A percentile compares a stretch with the other conserved stretches of the same genome.
Evolutionary conservation across 225 moss, liverwort and hornwort genomes (phyloP).

Genomic region (Lunularia cruciata): DNA sequence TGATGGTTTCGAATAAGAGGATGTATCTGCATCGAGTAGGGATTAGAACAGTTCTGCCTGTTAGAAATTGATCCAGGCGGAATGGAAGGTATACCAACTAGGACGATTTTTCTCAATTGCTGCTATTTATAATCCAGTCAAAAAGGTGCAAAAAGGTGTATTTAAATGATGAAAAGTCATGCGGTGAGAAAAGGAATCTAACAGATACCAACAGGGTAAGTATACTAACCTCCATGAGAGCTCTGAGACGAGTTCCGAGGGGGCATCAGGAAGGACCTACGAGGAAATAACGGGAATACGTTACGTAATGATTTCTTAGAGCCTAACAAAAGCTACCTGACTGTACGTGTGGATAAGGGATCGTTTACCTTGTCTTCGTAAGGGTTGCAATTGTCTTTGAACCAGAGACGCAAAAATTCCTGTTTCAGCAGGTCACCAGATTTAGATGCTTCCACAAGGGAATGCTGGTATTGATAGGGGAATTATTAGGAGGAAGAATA

Average conservation of each 20-base stretch:
- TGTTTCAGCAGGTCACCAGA: too few species aligned
- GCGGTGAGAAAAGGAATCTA: too few species aligned
- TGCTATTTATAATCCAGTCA: too few species aligned
- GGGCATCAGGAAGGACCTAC: constrained; percentile 47
- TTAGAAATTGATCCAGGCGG: too few species aligned
- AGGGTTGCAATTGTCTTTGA: constrained; percentile 42
- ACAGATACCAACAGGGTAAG: not conserved
- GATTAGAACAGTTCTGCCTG: too few species aligned
- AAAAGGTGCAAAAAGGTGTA: too few species aligned
- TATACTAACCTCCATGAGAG: constrained; percentile 46
- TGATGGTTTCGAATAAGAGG: constrained; percentile 49
- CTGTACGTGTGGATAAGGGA: not conserved
- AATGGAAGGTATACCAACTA: too few species aligned
- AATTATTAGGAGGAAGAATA: too few species aligned
- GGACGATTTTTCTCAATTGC: too few species aligned
- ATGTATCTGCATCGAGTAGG: constrained; percentile 32
- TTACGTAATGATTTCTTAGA: not conserved
- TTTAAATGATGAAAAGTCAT: too few species aligned
- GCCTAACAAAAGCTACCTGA: not conserved
- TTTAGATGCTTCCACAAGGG: too few species aligned
- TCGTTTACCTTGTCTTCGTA: constrained; percentile 44
- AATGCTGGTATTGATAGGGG: too few species aligned
- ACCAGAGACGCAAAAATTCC: constrained; percentile 57
- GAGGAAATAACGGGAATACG: not conserved
- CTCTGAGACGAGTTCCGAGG: constrained; percentile 42